These are phyloP conservation scores for Boletus speciosus DNA, from an alignment of 768 basidiomycete species.

Conservation along the genomic window DNA sequence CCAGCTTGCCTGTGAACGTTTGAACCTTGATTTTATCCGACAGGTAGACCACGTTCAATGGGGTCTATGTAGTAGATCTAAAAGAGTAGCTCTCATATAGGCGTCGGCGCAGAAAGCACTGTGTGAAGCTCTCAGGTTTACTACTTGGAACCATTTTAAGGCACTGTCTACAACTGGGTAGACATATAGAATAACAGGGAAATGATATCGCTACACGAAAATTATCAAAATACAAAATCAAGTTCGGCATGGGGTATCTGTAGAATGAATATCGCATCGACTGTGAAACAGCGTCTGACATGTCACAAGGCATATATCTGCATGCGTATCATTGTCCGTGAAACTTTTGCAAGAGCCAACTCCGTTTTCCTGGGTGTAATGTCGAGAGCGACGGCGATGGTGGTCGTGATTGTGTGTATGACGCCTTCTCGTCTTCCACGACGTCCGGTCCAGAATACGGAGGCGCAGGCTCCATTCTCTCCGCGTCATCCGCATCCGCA, in stretches of 20 bases:
- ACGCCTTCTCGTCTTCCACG: constrained; percentile 15
- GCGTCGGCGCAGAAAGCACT: neutral
- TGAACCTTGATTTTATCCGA: too few species aligned
- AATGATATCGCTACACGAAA: constrained; percentile 3
- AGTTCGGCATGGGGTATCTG: neutral
- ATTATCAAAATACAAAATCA: neutral
- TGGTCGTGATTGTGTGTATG: neutral
- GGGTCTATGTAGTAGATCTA: neutral
- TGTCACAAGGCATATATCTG: neutral
- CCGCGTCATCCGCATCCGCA: constrained; percentile 15
- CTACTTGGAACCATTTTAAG: too few species aligned
- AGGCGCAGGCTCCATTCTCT: constrained; percentile 32
- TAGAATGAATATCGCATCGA: too few species aligned
- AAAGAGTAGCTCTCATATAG: neutral
- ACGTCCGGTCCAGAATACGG: constrained; percentile 28
- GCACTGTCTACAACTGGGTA: neutral
- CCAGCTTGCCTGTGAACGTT: neutral
- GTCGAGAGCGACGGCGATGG: neutral
- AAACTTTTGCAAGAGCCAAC: constrained; percentile 17
- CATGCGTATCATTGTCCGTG: neutral
- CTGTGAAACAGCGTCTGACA: neutral
- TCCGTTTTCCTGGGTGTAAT: constrained; percentile 1
- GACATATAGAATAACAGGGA: neutral
- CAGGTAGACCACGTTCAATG: neutral
- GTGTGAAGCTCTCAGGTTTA: neutral